phyloP scores from a whole-genome alignment of 2,329 filamentous ascomycete species.

The Alternaria sp. region DNA sequence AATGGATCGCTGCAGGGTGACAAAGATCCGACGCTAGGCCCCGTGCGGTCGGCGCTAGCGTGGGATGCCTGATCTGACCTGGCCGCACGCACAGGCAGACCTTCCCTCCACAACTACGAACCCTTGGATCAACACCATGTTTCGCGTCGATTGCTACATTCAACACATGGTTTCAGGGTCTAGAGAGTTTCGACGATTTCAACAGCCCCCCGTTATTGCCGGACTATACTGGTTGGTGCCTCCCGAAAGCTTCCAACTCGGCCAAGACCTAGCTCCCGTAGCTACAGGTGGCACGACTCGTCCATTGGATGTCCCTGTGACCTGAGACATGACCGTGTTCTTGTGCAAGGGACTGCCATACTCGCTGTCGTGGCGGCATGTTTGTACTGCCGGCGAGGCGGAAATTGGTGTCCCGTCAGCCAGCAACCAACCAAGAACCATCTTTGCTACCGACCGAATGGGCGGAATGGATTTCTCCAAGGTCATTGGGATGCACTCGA shows the following conservation, averaged over 20 bases:
- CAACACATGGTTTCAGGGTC: background rate
- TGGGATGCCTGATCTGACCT: background rate
- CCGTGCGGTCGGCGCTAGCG: background rate
- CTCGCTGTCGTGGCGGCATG: background rate
- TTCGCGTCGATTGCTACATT: background rate
- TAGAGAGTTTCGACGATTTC: background rate
- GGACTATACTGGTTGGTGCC: background rate
- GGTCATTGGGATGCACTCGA: background rate
- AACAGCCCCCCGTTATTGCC: background rate
- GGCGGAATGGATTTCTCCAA: too few relatives aligned
- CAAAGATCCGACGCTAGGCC: background rate
- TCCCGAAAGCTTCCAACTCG: background rate
- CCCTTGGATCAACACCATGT: background rate
- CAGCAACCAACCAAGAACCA: background rate
- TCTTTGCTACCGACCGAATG: background rate
- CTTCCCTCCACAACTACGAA: background rate
- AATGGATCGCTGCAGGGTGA: constrained; percentile 5
- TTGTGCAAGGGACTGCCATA: background rate
- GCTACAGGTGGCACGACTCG: constrained; percentile 6
- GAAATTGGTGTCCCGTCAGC: background rate
- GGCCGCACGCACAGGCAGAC: background rate
- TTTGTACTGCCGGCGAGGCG: background rate
- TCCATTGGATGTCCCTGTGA: background rate
- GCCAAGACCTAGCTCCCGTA: background rate
- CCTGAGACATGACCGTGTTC: background rate